Conservation (phyloP, 2,329 filamentous ascomycete species). For the Penicillium sp. region DNA sequence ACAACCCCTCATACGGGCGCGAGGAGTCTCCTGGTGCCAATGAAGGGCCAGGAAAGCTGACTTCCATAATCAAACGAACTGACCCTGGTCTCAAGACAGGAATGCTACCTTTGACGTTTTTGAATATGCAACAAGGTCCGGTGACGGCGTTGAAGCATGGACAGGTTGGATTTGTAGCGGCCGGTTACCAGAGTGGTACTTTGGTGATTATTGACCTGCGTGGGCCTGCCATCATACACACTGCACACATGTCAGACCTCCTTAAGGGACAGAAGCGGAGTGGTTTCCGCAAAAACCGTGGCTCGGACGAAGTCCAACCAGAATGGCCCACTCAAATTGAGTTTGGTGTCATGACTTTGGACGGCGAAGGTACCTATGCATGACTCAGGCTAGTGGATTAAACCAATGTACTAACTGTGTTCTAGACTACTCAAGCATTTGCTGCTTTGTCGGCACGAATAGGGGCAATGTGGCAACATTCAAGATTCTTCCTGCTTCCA, state of each 20-base stretch:
- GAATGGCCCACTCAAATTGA: slow-evolving; percentile 83
- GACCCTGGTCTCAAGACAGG: slow-evolving; percentile 77
- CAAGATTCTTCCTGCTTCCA: slow-evolving; percentile 74
- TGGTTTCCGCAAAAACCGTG: slow-evolving; percentile 63
- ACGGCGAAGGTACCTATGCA: slow-evolving; percentile 65
- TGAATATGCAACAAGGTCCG: slow-evolving; percentile 79
- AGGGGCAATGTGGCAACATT: slow-evolving; percentile 82
- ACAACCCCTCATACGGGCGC: slow-evolving; percentile 69
- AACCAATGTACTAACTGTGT: slow-evolving; percentile 25
- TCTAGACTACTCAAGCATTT: slow-evolving; percentile 83
- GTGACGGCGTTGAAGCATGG: slow-evolving; percentile 79
- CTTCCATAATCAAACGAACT: slow-evolving; percentile 69
- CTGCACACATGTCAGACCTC: slow-evolving; percentile 70
- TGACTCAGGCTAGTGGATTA: neutral
- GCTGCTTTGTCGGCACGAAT: slow-evolving; percentile 87
- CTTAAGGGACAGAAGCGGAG: slow-evolving; percentile 72
- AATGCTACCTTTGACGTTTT: slow-evolving; percentile 73
- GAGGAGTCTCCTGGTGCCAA: slow-evolving; percentile 56
- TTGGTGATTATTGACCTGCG: slow-evolving; percentile 83
- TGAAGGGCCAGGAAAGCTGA: slow-evolving; percentile 67
- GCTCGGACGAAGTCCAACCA: slow-evolving; percentile 48
- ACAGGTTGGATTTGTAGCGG: slow-evolving; percentile 89
- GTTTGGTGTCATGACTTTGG: slow-evolving; percentile 89
- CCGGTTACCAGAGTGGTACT: slow-evolving; percentile 79
- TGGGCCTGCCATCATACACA: slow-evolving; percentile 80